A percentile compares a stretch with the other conserved stretches of the same genome.
phyloP scores from a whole-genome alignment of 139 green algal genomes.

The Desmodesmus armatus region DNA sequence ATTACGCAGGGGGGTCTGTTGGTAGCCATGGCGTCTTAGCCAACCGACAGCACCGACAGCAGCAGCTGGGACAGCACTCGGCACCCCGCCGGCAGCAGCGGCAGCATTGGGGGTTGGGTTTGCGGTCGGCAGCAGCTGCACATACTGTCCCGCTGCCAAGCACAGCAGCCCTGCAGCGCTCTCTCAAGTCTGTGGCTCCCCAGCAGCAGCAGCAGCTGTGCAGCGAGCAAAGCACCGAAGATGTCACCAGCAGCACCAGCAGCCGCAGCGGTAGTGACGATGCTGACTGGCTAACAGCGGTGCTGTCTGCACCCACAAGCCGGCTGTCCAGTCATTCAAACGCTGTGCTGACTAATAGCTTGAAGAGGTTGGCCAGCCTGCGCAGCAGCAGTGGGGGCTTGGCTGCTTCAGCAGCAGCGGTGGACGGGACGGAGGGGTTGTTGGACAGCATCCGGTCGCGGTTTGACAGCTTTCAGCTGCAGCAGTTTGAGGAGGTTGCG shows the following conservation, averaged over 20 bases:
- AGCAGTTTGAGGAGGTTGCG: slow-evolving; percentile 35
- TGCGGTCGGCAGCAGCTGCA: not conserved
- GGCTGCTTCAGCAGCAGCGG: slow-evolving; percentile 25
- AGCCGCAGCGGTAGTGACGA: not conserved
- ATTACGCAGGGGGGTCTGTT: not conserved
- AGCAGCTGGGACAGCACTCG: not conserved
- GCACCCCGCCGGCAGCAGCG: not conserved
- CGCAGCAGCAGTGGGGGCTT: not conserved
- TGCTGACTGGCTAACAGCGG: slow-evolving; percentile 29
- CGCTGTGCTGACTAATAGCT: slow-evolving; percentile 23
- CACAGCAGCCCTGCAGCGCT: no score
- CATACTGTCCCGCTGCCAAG: not conserved
- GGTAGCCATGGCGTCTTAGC: not conserved
- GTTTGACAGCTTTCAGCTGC: slow-evolving; percentile 24
- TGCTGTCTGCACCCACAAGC: slow-evolving; percentile 23
- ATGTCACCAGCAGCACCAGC: not conserved
- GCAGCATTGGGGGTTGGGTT: not conserved
- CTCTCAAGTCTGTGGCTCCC: no score
- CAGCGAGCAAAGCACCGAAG: not conserved
- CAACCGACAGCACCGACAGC: not conserved
- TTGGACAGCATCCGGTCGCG: slow-evolving; percentile 8
- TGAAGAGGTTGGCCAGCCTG: slow-evolving; percentile 31
- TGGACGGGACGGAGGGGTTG: not conserved
- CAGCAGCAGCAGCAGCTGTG: slow-evolving; percentile 2
- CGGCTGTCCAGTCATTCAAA: slow-evolving; percentile 1